Evolutionary conservation across 108 stramenopile genomes (phyloP), one percentile per base, ranked within the genome.

Genomic region (Discostella stelligeroides): DNA sequence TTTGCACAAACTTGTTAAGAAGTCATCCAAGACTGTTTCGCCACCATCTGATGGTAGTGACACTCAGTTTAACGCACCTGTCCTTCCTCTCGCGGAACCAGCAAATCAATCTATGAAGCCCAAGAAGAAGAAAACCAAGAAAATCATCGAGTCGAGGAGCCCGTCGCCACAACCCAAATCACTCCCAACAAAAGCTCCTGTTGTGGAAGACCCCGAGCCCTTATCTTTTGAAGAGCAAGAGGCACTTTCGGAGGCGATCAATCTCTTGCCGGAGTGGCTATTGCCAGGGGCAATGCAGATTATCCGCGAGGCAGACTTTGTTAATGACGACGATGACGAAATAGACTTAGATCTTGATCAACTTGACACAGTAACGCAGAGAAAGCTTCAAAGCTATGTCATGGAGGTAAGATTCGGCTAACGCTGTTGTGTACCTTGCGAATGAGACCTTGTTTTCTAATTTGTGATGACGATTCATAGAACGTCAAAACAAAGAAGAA

Each of bases 261-360:
- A 88, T 69, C 64, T 77, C 6, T 69, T 94, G 20, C 80, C 85
- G 13, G 82, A 73, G 21, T 77, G 76, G 9, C 68, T 86, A 51
- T 49, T 92, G 13, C 75, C 78, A 25, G 90, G 86, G 21, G 89
- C 90, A 1, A 88, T 95, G 63, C 83, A 90, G 75, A 95, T 95
- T 40, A 90, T 95, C 54, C 71, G 90, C 51, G 90, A 95, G 65
- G 82, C 89, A 41, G 82, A 89, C n/a, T 75, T 75, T 45, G 66
- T 89, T 21, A 81, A 80, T 51, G 88, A 80, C 13, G 91, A 95
- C 51, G 93, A 89, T 63, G 92, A 91, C 30, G 79, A 80, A 71
- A 95, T 95, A 50, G 93, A 95, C 70, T 79, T 95, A n/a, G 93
- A 92, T 43, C 87, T 91, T 66, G 93, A 95, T 59, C 80, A 81